Evolutionary conservation across 148 eudicot species (phyloP).

Genomic region (Cornus florida): DNA sequence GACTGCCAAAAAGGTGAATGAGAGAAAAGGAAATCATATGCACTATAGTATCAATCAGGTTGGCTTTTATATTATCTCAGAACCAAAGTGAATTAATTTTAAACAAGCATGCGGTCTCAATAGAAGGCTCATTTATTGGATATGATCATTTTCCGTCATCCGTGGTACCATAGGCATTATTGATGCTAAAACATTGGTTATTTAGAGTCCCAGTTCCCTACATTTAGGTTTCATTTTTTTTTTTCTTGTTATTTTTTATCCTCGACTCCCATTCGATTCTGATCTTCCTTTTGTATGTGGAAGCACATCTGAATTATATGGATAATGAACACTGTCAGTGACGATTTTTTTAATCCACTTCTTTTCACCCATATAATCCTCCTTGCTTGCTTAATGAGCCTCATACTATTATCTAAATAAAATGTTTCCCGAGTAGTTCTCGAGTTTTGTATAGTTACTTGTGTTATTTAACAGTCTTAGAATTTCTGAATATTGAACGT

Average conservation of each 20-base stretch:
- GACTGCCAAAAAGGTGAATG: neutral
- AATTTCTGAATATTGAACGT: conserved; percentile 43
- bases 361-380: neutral
- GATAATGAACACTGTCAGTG: conserved; percentile 2
- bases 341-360: neutral
- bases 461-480: conserved; percentile 10
- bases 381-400: neutral
- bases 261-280: neutral
- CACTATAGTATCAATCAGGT: neutral
- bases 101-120: neutral
- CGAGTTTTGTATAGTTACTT: conserved; percentile 11
- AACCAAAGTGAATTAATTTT: neutral
- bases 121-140: neutral
- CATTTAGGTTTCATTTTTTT: neutral
- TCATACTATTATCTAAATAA: neutral
- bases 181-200: neutral
- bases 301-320: neutral
- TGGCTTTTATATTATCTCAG: neutral
- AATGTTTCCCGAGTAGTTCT: conserved; percentile 2
- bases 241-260: neutral
- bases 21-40: neutral
- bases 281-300: neutral
- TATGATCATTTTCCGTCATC: neutral
- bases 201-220: neutral
- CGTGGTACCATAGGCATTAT: neutral